Percentiles rank a stretch among this genome's conserved stretches.
These are phyloP conservation scores for Leccinellum albellum DNA, from an alignment of 768 basidiomycete genomes.

Conservation along the genomic window DNA sequence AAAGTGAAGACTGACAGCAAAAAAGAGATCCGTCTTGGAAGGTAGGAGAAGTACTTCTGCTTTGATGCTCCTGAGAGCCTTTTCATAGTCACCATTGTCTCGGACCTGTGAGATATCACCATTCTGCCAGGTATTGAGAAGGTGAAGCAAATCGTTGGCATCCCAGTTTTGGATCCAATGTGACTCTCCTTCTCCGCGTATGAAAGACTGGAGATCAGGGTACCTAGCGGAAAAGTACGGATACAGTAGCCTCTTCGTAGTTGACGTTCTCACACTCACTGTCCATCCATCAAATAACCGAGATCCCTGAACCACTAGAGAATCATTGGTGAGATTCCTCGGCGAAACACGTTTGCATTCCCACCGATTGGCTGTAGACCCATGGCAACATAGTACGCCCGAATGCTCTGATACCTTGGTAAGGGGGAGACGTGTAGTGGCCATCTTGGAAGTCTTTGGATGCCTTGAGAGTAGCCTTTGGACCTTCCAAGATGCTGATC, in stretches of 20 bases:
- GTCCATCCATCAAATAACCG: conserved; percentile 38
- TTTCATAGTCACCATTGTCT: conserved; percentile 41
- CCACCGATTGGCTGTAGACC: conserved; percentile 51
- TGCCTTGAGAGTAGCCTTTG: conserved; percentile 46
- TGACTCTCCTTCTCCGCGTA: conserved; percentile 48
- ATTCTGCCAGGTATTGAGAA: conserved; percentile 48
- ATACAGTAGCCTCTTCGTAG: neutral
- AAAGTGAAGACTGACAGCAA: conserved; percentile 35
- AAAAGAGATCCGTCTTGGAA: conserved; percentile 54
- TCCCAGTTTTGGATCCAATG: conserved; percentile 44
- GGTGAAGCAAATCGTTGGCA: conserved; percentile 49
- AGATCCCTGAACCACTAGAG: conserved; percentile 52
- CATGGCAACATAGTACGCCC: conserved; percentile 51
- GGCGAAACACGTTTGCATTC: conserved; percentile 75
- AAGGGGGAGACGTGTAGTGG: conserved; percentile 44
- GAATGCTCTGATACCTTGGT: conserved; percentile 52
- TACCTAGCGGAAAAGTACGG: conserved; percentile 31
- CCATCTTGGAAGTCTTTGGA: conserved; percentile 53
- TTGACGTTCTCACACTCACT: conserved; percentile 21
- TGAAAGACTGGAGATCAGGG: conserved; percentile 44
- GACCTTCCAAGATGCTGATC: conserved; percentile 52
- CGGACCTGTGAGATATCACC: conserved; percentile 47
- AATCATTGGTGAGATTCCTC: conserved; percentile 41
- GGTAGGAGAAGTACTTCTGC: conserved; percentile 55
- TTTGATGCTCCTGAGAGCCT: conserved; percentile 40